Conservation (phyloP, 2,329 filamentous ascomycete genomes). For the Ceratocystiopsis minuta region DNA sequence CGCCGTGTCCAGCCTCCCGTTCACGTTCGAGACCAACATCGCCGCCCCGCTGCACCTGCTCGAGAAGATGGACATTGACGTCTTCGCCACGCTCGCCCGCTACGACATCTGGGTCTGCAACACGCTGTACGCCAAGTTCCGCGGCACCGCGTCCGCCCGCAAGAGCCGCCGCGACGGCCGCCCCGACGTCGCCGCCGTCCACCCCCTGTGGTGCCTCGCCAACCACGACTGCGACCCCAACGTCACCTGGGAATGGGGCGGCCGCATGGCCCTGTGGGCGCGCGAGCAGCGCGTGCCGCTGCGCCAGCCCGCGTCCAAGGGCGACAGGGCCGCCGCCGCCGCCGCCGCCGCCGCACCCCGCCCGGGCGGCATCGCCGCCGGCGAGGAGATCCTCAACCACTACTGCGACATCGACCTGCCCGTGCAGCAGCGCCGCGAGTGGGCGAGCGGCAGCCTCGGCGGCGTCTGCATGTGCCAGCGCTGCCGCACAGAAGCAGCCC, state of each 20-base stretch:
- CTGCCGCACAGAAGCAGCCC: slow-evolving; percentile 52
- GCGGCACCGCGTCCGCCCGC: slow-evolving; percentile 77
- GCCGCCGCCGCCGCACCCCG: background rate
- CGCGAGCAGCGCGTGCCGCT: slow-evolving; percentile 36
- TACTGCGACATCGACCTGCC: slow-evolving; percentile 75
- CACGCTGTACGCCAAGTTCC: slow-evolving; percentile 81
- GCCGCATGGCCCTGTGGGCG: slow-evolving; percentile 53
- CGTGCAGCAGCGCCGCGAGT: slow-evolving; percentile 69
- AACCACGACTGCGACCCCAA: slow-evolving; percentile 96
- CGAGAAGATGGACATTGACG: slow-evolving; percentile 70
- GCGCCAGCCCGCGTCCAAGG: too few species aligned
- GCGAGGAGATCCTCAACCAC: slow-evolving; percentile 79
- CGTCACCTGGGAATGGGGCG: slow-evolving; percentile 85
- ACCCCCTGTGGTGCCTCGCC: slow-evolving; percentile 88
- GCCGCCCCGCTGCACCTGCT: slow-evolving; percentile 58
- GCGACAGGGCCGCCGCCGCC: too few species aligned
- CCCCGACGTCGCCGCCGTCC: slow-evolving; percentile 82
- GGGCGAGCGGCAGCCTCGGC: slow-evolving; percentile 73
- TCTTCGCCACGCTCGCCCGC: slow-evolving; percentile 36
- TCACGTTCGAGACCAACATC: slow-evolving; percentile 61
- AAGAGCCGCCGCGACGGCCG: slow-evolving; percentile 60
- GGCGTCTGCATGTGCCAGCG: slow-evolving; percentile 76
- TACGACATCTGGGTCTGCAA: slow-evolving; percentile 77
- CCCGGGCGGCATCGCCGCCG: slow-evolving; percentile 48
- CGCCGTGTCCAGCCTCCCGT: slow-evolving; percentile 48